Evolutionary conservation across 2,329 filamentous ascomycete species (phyloP).

Genomic region (Samsoniella hepiali): DNA sequence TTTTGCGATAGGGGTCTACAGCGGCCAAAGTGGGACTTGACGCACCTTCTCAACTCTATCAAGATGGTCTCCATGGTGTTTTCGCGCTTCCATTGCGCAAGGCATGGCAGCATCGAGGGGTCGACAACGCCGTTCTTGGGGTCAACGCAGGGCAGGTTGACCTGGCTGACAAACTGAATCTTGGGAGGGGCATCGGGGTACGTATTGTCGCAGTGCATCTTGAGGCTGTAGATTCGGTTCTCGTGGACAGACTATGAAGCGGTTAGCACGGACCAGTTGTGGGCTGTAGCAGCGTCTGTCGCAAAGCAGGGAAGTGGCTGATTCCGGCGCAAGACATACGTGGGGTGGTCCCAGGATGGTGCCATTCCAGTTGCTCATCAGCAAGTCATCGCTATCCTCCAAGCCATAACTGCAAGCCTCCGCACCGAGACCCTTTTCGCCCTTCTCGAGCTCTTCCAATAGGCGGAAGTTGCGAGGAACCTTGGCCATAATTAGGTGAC

Average conservation of each 20-base stretch:
- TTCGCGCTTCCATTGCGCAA: constrained; percentile 86
- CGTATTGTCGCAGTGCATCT: constrained; percentile 86
- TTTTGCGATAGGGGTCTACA: background rate
- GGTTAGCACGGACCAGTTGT: background rate
- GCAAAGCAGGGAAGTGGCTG: background rate
- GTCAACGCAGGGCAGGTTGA: constrained; percentile 96
- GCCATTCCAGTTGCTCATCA: constrained; percentile 98
- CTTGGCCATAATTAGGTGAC: constrained; percentile 44
- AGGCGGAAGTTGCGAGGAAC: constrained; percentile 95
- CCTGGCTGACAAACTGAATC: constrained; percentile 87
- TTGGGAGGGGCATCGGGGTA: constrained; percentile 89
- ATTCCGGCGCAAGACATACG: constrained; percentile 52
- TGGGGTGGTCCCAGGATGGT: constrained; percentile 96
- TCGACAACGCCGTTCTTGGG: constrained; percentile 79
- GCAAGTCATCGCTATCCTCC: constrained; percentile 86
- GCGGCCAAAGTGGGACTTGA: background rate
- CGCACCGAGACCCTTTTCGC: constrained; percentile 93
- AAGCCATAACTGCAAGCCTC: constrained; percentile 97
- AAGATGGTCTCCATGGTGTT: constrained; percentile 94
- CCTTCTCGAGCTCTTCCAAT: constrained; percentile 96
- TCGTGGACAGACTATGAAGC: constrained; percentile 78
- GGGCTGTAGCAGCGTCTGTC: background rate
- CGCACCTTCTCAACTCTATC: constrained; percentile 76
- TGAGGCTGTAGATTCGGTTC: constrained; percentile 97
- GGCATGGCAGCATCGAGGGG: constrained; percentile 74